Conservation (phyloP, 345 rosid genomes). For the Cardamine chenopodiifolia region DNA sequence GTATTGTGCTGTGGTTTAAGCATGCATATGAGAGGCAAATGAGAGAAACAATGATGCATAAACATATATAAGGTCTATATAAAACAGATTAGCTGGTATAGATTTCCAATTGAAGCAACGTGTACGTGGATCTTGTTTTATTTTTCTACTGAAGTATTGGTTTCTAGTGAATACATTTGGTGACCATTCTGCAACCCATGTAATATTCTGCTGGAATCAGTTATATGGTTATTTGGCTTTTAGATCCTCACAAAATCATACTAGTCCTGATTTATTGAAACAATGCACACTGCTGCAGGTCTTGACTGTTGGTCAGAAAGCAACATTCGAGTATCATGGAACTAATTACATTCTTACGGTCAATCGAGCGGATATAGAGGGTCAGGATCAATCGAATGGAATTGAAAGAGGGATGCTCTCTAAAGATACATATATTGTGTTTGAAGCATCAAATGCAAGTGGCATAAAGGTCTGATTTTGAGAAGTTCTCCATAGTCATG, state of each 20-base stretch:
- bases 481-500: background rate
- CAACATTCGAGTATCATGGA: constrained; percentile 86
- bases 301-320: constrained; percentile 89
- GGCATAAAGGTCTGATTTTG: constrained; percentile 81
- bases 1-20: background rate
- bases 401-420: constrained; percentile 87
- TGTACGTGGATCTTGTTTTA: constrained; percentile 11
- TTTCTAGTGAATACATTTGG: constrained; percentile 12
- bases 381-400: constrained; percentile 57
- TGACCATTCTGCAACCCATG: constrained; percentile 13
- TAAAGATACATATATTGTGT: constrained; percentile 74
- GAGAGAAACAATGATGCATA: background rate
- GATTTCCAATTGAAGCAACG: constrained; percentile 11
- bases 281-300: constrained; percentile 55
- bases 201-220: background rate
- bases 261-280: constrained; percentile 1
- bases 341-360: constrained; percentile 85
- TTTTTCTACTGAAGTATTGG: constrained; percentile 8
- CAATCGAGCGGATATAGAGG: constrained; percentile 77
- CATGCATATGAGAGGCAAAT: constrained; percentile 12
- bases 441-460: constrained; percentile 81
- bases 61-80: background rate
- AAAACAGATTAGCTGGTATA: constrained; percentile 21
- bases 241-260: background rate
- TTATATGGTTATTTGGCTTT: constrained; percentile 19